These are phyloP conservation scores for Vicia villosa DNA, from an alignment of 306 rosid genomes.

Conservation along the genomic window DNA sequence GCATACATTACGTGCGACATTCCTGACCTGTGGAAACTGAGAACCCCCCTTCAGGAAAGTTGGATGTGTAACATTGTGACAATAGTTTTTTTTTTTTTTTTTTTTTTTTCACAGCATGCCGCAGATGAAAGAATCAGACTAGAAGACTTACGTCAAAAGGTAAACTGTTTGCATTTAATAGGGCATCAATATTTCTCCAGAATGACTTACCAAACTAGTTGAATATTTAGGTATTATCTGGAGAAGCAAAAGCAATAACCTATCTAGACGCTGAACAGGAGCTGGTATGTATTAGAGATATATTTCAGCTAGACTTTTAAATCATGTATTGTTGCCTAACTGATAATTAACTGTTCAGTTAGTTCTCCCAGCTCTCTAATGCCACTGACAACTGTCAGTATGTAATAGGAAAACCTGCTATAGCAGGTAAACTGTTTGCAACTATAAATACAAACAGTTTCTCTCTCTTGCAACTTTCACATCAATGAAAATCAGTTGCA, in stretches of 20 bases:
- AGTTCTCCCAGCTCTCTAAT: too few species aligned
- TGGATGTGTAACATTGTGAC: conserved; percentile 35
- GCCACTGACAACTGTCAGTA: too few species aligned
- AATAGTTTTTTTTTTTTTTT: conserved; percentile 20
- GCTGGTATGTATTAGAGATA: conserved; percentile 59
- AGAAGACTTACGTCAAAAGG: conserved; percentile 92
- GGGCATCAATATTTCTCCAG: conserved; percentile 25
- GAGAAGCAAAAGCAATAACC: conserved; percentile 71
- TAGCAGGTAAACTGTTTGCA: too few species aligned
- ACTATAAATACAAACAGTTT: too few species aligned
- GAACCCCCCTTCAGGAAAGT: conserved; percentile 4
- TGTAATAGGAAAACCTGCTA: too few species aligned
- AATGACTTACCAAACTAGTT: conserved; percentile 35
- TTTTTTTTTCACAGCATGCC: conserved; percentile 65
- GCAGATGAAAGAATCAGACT: conserved; percentile 94
- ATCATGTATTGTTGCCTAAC: too few species aligned
- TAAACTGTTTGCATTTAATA: conserved; percentile 39
- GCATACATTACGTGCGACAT: background rate
- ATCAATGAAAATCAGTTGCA: too few species aligned
- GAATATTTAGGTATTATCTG: conserved; percentile 67
- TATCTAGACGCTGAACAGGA: conserved; percentile 78
- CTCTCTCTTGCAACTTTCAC: too few species aligned
- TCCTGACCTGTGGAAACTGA: conserved; percentile 2
- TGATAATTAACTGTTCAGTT: too few species aligned
- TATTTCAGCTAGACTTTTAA: background rate